These are phyloP conservation scores for Camelina laxa DNA, from an alignment of 345 rosid genomes.

Conservation along the genomic window DNA sequence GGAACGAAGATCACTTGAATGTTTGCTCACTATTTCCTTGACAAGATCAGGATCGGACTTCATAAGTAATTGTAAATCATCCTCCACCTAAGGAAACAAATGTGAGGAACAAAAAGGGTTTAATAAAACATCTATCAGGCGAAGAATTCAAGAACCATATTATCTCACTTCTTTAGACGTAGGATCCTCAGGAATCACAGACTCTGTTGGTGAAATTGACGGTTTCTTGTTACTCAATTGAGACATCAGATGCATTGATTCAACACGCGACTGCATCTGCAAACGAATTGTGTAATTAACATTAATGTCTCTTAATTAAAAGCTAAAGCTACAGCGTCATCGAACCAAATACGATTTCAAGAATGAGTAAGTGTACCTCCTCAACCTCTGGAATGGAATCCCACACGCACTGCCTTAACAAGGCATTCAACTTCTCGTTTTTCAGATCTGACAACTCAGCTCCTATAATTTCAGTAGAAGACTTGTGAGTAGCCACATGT, in stretches of 20 bases:
- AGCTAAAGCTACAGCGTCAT: neutral
- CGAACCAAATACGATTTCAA: neutral
- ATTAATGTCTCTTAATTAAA: neutral
- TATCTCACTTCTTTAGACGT: conserved; percentile 17
- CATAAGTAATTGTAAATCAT: conserved; percentile 29
- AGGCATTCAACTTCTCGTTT: conserved; percentile 35
- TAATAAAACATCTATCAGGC: neutral
- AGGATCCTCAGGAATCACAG: conserved; percentile 12
- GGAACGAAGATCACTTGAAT: conserved; percentile 24
- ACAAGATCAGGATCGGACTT: conserved; percentile 35
- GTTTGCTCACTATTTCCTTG: conserved; percentile 24
- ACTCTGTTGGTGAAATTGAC: conserved; percentile 5
- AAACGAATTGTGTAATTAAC: conserved; percentile 9
- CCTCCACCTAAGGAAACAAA: conserved; percentile 27
- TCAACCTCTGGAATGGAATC: conserved; percentile 28
- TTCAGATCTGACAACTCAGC: conserved; percentile 30
- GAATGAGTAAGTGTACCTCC: conserved; percentile 34
- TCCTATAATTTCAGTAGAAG: conserved; percentile 38
- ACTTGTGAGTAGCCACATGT: neutral
- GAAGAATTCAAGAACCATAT: neutral
- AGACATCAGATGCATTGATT: neutral
- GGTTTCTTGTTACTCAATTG: conserved; percentile 23
- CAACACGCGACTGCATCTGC: conserved; percentile 39
- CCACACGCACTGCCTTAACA: conserved; percentile 36
- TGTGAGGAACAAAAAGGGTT: conserved; percentile 8